These are phyloP conservation scores for Ascochyta rabiei DNA, from an alignment of 2,329 filamentous ascomycete genomes.

Conservation along the genomic window DNA sequence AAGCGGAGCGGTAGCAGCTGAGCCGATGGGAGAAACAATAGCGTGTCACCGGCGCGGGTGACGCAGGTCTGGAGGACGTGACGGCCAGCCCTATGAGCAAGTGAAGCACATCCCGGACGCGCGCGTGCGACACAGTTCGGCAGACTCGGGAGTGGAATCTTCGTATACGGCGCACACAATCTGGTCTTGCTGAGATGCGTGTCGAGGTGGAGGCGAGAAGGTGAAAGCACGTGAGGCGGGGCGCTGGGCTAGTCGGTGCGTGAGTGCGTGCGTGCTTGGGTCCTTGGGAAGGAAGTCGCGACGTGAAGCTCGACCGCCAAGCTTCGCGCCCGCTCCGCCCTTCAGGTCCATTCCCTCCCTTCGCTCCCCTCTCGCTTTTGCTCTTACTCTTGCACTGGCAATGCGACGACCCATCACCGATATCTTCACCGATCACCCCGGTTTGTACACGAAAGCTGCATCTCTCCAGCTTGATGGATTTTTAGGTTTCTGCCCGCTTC, in stretches of 20 bases:
- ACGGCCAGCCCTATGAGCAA: conserved; percentile 40
- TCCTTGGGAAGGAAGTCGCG: conserved; percentile 27
- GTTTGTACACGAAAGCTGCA: conserved; percentile 14
- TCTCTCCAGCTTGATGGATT: conserved; percentile 6
- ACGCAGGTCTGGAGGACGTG: conserved; percentile 34
- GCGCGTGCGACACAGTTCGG: conserved; percentile 29
- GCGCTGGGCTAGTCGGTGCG: not conserved
- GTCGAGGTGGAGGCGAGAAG: not conserved
- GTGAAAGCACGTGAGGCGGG: conserved; percentile 1
- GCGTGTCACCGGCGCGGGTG: conserved; percentile 36
- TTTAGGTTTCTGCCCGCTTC: not conserved
- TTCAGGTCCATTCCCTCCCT: not conserved
- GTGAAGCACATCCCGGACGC: conserved; percentile 38
- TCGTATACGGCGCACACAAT: not conserved
- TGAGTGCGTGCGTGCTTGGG: not conserved
- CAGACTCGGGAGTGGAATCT: not conserved
- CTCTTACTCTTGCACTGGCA: not conserved
- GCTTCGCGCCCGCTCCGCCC: conserved; percentile 23
- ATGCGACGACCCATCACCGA: not conserved
- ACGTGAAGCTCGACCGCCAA: conserved; percentile 18
- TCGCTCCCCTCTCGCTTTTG: too few relatives aligned
- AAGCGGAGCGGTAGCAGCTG: conserved; percentile 16
- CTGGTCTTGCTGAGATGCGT: not conserved
- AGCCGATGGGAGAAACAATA: conserved; percentile 28
- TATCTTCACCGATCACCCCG: conserved; percentile 17